These are phyloP conservation scores for Betula pendula DNA, from an alignment of 306 rosid species.

Conservation along the genomic window DNA sequence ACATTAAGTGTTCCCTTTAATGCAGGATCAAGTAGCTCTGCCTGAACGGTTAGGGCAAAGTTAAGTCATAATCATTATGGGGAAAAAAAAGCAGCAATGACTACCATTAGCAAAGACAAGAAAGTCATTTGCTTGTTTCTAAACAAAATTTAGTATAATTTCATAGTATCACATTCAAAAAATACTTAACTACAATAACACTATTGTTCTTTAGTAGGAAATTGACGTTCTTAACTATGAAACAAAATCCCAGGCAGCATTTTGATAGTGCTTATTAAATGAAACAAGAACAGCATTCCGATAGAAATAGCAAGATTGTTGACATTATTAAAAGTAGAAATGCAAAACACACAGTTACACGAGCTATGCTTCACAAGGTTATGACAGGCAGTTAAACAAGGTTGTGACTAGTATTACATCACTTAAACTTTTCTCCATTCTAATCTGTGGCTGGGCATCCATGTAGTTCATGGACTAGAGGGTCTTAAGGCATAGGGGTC, in stretches of 20 bases:
- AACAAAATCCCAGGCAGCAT: background rate
- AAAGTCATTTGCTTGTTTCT: background rate
- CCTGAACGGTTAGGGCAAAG: conserved; percentile 30
- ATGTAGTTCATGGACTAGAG: background rate
- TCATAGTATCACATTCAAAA: background rate
- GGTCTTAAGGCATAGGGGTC: too few relatives aligned
- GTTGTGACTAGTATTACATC: background rate
- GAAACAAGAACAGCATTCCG: background rate
- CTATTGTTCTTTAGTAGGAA: background rate
- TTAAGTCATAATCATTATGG: background rate
- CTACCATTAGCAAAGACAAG: background rate
- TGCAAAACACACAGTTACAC: background rate
- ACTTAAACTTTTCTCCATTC: background rate
- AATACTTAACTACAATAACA: background rate
- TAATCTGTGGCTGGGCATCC: background rate
- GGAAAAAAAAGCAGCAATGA: background rate
- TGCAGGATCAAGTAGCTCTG: conserved; percentile 56
- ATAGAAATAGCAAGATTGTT: background rate
- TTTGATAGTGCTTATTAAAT: background rate
- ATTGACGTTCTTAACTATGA: background rate
- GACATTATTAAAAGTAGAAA: background rate
- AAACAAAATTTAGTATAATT: background rate
- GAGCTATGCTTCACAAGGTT: background rate
- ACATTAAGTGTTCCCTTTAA: conserved; percentile 62
- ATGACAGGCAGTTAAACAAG: background rate